A percentile compares a stretch with the other conserved stretches of the same genome.
Conservation (phyloP, 768 basidiomycete species). For the Cystofilobasidium bisporidii region DNA sequence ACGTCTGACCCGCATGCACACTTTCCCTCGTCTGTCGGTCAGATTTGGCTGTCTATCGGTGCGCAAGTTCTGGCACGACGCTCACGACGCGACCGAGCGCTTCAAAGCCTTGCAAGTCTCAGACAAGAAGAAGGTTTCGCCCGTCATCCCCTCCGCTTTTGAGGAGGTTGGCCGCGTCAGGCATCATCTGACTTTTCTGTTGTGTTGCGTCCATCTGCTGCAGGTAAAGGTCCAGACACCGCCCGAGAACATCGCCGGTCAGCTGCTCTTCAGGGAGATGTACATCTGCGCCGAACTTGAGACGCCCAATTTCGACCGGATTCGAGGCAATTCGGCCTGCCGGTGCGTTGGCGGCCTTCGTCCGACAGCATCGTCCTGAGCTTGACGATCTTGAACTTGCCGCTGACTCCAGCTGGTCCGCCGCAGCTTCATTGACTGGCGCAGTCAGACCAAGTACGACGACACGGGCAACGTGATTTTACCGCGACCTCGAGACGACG, state of each 20-base stretch:
- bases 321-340: conserved; percentile 39
- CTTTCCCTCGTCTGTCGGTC: conserved; percentile 37
- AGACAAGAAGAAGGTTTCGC: not conserved
- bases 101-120: conserved; percentile 24
- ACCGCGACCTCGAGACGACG: conserved; percentile 34
- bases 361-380: not conserved
- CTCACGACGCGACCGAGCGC: conserved; percentile 37
- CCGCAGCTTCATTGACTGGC: conserved; percentile 39
- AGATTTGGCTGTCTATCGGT: conserved; percentile 42
- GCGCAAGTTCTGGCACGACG: conserved; percentile 40
- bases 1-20: too few relatives aligned
- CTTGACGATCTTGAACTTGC: not conserved
- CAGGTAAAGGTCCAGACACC: conserved; percentile 30
- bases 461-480: conserved; percentile 35
- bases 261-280: conserved; percentile 40
- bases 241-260: conserved; percentile 39
- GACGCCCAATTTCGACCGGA: conserved; percentile 38
- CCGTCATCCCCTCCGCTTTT: too few relatives aligned
- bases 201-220: too few relatives aligned
- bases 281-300: conserved; percentile 40
- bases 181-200: too few relatives aligned
- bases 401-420: conserved; percentile 4
- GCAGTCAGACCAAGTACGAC: conserved; percentile 40
- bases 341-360: conserved; percentile 30
- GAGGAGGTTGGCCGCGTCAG: too few relatives aligned